Conservation (phyloP, 2,329 filamentous ascomycete genomes). For the Xylaria polymorpha region DNA sequence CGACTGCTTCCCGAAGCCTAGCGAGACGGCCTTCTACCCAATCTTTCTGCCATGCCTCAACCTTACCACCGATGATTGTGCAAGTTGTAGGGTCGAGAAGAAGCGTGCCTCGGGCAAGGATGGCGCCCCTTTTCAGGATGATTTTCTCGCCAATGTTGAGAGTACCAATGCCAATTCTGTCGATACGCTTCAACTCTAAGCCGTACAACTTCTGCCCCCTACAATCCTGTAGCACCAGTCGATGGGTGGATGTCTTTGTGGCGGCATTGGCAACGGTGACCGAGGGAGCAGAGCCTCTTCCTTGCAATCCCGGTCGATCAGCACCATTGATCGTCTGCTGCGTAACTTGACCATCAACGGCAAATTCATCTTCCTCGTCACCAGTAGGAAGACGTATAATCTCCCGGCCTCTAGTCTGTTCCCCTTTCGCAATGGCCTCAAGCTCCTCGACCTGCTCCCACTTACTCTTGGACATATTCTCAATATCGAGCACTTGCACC, state of each 20-base stretch:
- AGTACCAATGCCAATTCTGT: conserved; percentile 73
- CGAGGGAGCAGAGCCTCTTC: conserved; percentile 30
- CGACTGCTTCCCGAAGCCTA: conserved; percentile 71
- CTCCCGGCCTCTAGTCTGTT: conserved; percentile 80
- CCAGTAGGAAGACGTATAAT: conserved; percentile 74
- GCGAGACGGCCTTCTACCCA: conserved; percentile 81
- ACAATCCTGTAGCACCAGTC: conserved; percentile 84
- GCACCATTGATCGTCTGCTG: conserved; percentile 33
- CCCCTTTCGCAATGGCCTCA: conserved; percentile 77
- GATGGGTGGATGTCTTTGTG: conserved; percentile 72
- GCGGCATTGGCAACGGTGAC: conserved; percentile 41
- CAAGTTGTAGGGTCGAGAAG: conserved; percentile 77
- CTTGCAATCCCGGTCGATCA: conserved; percentile 28
- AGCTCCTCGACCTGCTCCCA: conserved; percentile 91
- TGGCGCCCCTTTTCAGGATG: conserved; percentile 71
- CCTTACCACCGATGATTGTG: conserved; percentile 85
- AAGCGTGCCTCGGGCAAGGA: conserved; percentile 80
- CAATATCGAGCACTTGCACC: conserved; percentile 86
- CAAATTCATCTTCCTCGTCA: conserved; percentile 59
- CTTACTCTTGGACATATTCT: conserved; percentile 81
- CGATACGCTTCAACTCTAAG: conserved; percentile 76
- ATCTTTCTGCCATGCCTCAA: conserved; percentile 81
- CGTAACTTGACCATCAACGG: conserved; percentile 49
- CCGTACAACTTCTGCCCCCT: conserved; percentile 75
- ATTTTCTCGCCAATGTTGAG: conserved; percentile 84